Base-by-base conservation (phyloP, 805 yeast genomes). In the Myxozyma udenii region DNA sequence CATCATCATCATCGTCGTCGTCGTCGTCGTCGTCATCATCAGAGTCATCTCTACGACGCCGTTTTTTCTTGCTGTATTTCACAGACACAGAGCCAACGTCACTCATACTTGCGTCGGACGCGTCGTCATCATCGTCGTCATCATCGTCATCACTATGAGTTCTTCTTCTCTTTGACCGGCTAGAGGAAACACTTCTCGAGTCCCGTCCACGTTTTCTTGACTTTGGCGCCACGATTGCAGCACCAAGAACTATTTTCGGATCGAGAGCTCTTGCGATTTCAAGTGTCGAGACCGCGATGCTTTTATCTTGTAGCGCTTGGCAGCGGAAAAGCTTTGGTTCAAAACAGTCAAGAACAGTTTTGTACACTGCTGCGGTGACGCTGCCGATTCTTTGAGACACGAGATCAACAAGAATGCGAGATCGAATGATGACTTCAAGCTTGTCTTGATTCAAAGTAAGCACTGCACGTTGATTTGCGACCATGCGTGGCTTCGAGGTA, bases 341-440 rank as follows among this genome's bases (percentile, higher is more conserved):
- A 18, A 85, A 72, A 36, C 76, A 64, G 16, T 68, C 59, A 51
- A 93, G 74, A 2, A 83, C 80, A 9, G 74, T 66, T 41, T 74
- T 73, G 64, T 86, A 91, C 9, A 93, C 75, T 40, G 73, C 68
- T 0, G 93, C 75, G 0, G 95, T 74, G 1, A 85, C 67, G 4
- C 75, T 68, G 2, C 98, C 98, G 28, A 89, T 68, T 48, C 87
- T 75, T 41, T 84, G 83, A 26, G 75, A 73, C 12, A 84, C 85
- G 44, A 85, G 74, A 30, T 78, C 78, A 0, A 73, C 78, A 14
- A 93, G 73, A 59, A 85, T 85, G 41, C 71, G 66, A 9, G 85
- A 76, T 58, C 97, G 77, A 62, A 83, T 74, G 30, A 77, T 69
- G 63, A 87, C 84, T 46, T 85, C 74, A 61, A 78, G 89, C 60